phyloP scores from a whole-genome alignment of 2,329 filamentous ascomycete species.

The Phyllosticta citrichinensis region DNA sequence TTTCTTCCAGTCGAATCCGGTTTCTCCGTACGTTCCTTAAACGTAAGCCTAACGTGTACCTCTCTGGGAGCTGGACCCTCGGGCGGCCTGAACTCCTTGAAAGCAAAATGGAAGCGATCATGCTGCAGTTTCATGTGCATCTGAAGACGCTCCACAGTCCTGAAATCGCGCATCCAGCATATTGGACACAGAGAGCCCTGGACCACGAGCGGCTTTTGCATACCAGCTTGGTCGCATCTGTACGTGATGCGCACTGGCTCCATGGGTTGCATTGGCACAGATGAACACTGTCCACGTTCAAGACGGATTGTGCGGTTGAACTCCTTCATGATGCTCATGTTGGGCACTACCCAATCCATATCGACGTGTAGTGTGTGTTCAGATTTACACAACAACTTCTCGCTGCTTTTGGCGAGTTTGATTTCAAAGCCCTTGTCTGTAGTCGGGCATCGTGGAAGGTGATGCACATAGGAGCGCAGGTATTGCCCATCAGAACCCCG shows the following conservation, averaged over 20 bases:
- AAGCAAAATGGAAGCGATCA: neutral
- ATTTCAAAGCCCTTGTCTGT: neutral
- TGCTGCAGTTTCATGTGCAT: neutral
- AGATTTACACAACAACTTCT: neutral
- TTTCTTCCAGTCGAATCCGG: constrained; percentile 13
- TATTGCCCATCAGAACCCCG: neutral
- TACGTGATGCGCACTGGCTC: no score
- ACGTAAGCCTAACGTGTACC: neutral
- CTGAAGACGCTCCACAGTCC: no score
- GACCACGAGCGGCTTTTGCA: no score
- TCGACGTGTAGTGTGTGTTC: neutral
- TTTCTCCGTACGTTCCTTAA: neutral
- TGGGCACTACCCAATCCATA: neutral
- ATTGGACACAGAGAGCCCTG: no score
- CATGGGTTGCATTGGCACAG: no score
- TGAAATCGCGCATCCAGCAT: no score
- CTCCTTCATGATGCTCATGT: neutral
- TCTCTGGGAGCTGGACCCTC: neutral
- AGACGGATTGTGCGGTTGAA: no score
- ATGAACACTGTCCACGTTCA: no score
- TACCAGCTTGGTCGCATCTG: no score
- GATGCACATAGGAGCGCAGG: neutral
- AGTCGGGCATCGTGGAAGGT: neutral
- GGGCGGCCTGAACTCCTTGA: neutral
- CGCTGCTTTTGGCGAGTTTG: neutral